Evolutionary conservation across 257 asterid genomes (phyloP).

Genomic region (Jacaranda mimosifolia): DNA sequence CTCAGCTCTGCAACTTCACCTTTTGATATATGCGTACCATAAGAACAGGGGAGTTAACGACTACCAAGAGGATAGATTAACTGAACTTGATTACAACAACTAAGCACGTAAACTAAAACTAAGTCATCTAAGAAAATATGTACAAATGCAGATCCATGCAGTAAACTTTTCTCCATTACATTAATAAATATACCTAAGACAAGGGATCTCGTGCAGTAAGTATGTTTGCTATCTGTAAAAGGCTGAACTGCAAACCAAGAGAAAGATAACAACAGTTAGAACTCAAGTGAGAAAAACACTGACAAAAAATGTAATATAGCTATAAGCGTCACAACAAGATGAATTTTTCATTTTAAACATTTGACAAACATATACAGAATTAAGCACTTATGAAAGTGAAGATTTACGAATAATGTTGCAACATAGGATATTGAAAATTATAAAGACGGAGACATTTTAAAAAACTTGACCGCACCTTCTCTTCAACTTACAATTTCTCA

Average conservation of each 20-base stretch:
- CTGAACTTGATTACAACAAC: constrained; percentile 1
- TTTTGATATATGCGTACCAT: constrained; percentile 81
- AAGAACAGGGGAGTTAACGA: constrained; percentile 38
- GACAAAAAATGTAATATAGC: constrained; percentile 11
- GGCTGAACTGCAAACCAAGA: no score
- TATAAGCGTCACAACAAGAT: constrained; percentile 20
- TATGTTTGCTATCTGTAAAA: no score
- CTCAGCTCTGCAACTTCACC: constrained; percentile 77
- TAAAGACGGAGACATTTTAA: neutral
- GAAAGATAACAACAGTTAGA: neutral
- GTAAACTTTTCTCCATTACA: no score
- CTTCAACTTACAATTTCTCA: neutral
- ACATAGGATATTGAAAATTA: neutral
- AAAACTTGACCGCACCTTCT: neutral
- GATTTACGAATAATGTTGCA: neutral
- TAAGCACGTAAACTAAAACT: constrained; percentile 63
- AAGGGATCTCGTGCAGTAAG: no score
- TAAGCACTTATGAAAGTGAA: neutral
- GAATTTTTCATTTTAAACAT: neutral
- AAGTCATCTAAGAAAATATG: constrained; percentile 86
- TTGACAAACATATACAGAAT: neutral
- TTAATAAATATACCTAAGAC: neutral
- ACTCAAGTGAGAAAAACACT: constrained; percentile 8
- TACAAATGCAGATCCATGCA: constrained; percentile 7
- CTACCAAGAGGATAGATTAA: constrained; percentile 11